Evolutionary conservation across 108 stramenopile species (phyloP).

Genomic region (Schizochytrium sp.): DNA sequence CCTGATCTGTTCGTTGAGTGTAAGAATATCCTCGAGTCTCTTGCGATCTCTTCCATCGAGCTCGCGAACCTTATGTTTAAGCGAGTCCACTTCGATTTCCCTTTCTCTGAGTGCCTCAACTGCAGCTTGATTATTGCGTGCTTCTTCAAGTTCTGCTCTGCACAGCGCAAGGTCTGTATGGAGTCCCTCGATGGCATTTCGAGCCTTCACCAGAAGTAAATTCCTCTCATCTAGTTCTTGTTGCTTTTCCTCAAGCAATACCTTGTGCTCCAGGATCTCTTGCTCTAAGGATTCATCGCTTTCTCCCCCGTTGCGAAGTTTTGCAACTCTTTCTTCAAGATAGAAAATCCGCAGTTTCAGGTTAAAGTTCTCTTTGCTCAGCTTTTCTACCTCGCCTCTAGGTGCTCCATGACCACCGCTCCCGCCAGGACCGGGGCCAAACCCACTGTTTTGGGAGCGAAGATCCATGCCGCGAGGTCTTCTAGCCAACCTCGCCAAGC

Average conservation of each 20-base stretch:
- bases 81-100: slow-evolving; percentile 25
- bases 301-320: slow-evolving; percentile 51
- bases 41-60: slow-evolving; percentile 10
- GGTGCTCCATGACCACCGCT: too few species aligned
- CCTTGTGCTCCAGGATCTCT: slow-evolving; percentile 39
- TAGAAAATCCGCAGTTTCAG: slow-evolving; percentile 58
- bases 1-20: slow-evolving; percentile 34
- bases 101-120: slow-evolving; percentile 8
- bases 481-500: too few species aligned
- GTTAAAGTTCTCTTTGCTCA: slow-evolving; percentile 49
- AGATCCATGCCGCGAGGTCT: too few species aligned
- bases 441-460: too few species aligned
- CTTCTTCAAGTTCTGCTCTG: slow-evolving; percentile 44
- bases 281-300: slow-evolving; percentile 49
- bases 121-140: neutral
- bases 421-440: too few species aligned
- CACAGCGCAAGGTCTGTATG: slow-evolving; percentile 47
- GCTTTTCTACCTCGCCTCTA: slow-evolving; percentile 33
- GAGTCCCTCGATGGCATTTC: slow-evolving; percentile 55
- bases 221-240: slow-evolving; percentile 59
- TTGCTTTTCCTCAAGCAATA: slow-evolving; percentile 40
- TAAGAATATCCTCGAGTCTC: slow-evolving; percentile 18
- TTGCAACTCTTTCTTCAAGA: slow-evolving; percentile 37
- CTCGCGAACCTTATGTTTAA: neutral
- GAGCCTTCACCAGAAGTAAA: slow-evolving; percentile 34